These are phyloP conservation scores for Arbutus unedo DNA, from an alignment of 148 eudicot genomes.

Conservation along the genomic window DNA sequence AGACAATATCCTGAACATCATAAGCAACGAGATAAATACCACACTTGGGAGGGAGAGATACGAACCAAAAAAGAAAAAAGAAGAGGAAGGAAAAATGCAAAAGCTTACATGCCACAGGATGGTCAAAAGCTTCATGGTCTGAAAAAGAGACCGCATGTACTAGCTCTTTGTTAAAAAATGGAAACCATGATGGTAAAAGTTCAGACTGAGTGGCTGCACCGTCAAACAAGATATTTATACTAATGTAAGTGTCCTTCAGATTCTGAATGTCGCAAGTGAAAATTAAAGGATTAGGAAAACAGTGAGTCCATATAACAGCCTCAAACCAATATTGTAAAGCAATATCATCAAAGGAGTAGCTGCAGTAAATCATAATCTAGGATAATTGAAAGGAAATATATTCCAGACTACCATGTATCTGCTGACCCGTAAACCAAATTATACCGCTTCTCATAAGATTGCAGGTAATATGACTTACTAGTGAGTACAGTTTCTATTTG, in stretches of 20 bases:
- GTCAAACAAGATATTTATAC: slow-evolving; percentile 8
- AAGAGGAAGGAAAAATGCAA: slow-evolving; percentile 13
- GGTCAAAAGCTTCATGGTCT: slow-evolving; percentile 97
- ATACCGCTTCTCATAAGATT: background rate
- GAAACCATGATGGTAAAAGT: slow-evolving; percentile 77
- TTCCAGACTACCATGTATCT: background rate
- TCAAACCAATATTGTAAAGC: background rate
- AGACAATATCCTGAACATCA: background rate
- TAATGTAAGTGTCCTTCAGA: background rate
- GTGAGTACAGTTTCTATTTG: slow-evolving; percentile 44
- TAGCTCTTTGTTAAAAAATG: slow-evolving; percentile 81
- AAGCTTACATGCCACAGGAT: slow-evolving; percentile 90
- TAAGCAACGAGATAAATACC: slow-evolving; percentile 8
- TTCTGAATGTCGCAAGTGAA: slow-evolving; percentile 3
- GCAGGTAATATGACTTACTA: slow-evolving; percentile 40
- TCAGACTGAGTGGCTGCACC: slow-evolving; percentile 59
- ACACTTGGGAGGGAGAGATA: background rate
- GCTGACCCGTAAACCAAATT: background rate
- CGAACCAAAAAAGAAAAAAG: background rate
- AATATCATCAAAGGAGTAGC: background rate
- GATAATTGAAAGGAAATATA: background rate
- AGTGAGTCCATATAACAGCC: background rate
- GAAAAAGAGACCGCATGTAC: slow-evolving; percentile 73
- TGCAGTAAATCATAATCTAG: background rate
- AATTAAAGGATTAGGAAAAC: background rate